Evolutionary conservation across 2,329 filamentous ascomycete species (phyloP).

Genomic region (Colletotrichum destructivum): DNA sequence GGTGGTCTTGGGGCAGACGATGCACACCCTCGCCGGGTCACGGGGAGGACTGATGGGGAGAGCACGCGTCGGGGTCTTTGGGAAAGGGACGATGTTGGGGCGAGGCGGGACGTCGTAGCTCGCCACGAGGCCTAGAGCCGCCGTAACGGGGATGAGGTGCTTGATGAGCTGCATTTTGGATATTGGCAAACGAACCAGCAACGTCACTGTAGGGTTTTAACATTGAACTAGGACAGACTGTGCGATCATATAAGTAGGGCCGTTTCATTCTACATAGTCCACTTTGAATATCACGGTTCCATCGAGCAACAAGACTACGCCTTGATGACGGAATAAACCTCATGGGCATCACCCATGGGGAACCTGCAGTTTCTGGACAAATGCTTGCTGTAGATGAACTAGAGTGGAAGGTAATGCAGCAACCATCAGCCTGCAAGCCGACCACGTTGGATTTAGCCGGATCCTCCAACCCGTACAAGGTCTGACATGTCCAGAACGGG

Average conservation of each 20-base stretch:
- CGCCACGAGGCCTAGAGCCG: neutral
- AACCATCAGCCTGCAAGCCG: neutral
- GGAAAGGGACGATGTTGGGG: neutral
- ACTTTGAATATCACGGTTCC: conserved; percentile 1
- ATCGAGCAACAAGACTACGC: neutral
- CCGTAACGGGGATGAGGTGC: neutral
- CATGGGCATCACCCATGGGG: neutral
- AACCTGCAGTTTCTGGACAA: neutral
- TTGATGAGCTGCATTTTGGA: neutral
- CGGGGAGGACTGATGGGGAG: conserved; percentile 5
- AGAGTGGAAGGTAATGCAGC: neutral
- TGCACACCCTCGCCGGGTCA: neutral
- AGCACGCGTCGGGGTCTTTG: neutral
- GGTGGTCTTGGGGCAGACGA: conserved; percentile 14
- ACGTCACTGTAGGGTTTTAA: neutral
- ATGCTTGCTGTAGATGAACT: neutral
- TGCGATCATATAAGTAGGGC: neutral
- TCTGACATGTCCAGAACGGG: neutral
- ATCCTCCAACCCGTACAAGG: neutral
- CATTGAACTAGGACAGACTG: neutral
- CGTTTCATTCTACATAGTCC: neutral
- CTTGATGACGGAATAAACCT: neutral
- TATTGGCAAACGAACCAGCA: neutral
- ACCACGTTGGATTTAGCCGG: conserved; percentile 7
- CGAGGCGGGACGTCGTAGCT: conserved; percentile 9